Conservation (phyloP, 1,284 basidiomycete species). For the Ceratobasidium sp. region DNA sequence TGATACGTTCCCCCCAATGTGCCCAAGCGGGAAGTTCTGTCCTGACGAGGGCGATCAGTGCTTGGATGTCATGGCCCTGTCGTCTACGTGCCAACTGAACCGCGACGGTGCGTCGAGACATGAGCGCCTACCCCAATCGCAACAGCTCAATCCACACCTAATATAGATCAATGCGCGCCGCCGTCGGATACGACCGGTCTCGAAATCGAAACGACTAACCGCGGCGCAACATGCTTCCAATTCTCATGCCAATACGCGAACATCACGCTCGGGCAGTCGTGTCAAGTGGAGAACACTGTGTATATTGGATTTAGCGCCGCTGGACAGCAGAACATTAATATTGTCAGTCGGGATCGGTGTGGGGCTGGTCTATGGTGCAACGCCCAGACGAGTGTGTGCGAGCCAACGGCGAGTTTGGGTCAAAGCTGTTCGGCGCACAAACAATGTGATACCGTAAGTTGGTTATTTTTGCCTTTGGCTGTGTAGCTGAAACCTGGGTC, state of each 20-base stretch:
- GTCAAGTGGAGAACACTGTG: conserved; percentile 57
- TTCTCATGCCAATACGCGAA: conserved; percentile 58
- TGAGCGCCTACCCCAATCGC: neutral
- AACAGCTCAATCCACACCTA: neutral
- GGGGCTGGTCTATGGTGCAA: conserved; percentile 56
- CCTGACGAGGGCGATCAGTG: conserved; percentile 60
- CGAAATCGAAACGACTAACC: conserved; percentile 55
- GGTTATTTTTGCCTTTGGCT: conserved; percentile 5
- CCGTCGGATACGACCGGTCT: conserved; percentile 49
- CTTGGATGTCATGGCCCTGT: conserved; percentile 53
- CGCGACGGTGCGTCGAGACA: conserved; percentile 58
- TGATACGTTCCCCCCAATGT: conserved; percentile 56
- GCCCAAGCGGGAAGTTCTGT: conserved; percentile 56
- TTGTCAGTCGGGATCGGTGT: conserved; percentile 60
- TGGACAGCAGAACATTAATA: conserved; percentile 54
- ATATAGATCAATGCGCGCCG: conserved; percentile 57
- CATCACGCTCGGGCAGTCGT: conserved; percentile 56
- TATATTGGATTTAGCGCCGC: conserved; percentile 55
- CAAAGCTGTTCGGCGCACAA: conserved; percentile 57
- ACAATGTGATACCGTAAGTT: conserved; percentile 52
- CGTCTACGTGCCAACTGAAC: conserved; percentile 59
- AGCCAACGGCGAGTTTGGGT: conserved; percentile 52
- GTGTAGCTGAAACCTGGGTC: conserved; percentile 39
- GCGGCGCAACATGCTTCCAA: conserved; percentile 59
- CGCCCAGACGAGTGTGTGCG: conserved; percentile 53